Evolutionary conservation across 1,284 basidiomycete species (phyloP).

Genomic region (Tremellales sp.): DNA sequence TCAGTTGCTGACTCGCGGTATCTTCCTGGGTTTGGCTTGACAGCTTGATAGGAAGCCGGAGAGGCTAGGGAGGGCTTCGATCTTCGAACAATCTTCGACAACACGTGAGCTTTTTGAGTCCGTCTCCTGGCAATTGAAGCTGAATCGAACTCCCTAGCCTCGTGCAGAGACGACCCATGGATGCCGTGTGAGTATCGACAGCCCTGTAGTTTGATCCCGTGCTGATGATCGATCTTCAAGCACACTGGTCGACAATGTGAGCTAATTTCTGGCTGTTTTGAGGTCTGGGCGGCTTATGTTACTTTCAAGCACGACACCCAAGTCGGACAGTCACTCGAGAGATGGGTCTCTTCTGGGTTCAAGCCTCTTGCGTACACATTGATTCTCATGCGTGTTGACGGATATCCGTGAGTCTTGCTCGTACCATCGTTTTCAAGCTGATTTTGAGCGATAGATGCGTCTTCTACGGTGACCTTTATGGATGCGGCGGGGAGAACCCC

Average conservation of each 20-base stretch:
- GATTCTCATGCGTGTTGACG: constrained; percentile 73
- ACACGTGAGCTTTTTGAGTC: constrained; percentile 36
- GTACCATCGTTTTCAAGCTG: not conserved
- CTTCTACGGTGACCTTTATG: constrained; percentile 81
- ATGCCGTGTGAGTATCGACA: constrained; percentile 53
- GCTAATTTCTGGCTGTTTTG: constrained; percentile 2
- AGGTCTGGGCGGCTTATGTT: not conserved
- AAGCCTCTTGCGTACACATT: constrained; percentile 70
- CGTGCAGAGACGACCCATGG: constrained; percentile 54
- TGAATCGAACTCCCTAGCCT: constrained; percentile 29
- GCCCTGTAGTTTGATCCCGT: no score
- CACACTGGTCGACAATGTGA: constrained; percentile 55
- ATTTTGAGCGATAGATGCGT: constrained; percentile 59
- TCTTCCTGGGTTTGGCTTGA: not conserved
- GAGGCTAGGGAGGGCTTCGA: constrained; percentile 54
- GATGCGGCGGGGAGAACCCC: constrained; percentile 53
- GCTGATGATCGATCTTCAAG: constrained; percentile 13
- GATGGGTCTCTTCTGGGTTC: constrained; percentile 55
- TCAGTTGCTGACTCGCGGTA: constrained; percentile 12
- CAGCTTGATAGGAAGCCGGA: constrained; percentile 45
- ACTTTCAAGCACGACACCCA: constrained; percentile 52
- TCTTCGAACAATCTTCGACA: constrained; percentile 56
- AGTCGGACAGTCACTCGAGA: constrained; percentile 55
- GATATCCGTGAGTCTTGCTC: constrained; percentile 68
- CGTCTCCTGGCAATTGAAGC: not conserved